These are phyloP conservation scores for Pichia scutulata DNA, from an alignment of 805 yeast genomes.

Conservation along the genomic window DNA sequence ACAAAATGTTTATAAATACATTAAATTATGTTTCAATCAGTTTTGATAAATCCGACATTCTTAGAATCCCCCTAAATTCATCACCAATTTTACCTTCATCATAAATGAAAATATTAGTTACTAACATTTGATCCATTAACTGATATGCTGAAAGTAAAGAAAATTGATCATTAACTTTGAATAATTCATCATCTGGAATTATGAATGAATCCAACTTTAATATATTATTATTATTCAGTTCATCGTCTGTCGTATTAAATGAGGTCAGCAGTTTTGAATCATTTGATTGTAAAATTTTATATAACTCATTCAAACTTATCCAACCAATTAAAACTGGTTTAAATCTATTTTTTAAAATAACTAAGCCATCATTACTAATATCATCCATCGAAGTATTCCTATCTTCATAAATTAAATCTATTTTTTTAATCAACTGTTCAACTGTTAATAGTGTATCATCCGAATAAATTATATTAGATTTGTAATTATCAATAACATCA, in stretches of 20 bases:
- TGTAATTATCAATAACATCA: neutral
- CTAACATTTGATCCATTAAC: conserved; percentile 33
- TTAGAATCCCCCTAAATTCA: conserved; percentile 5
- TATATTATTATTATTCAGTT: neutral
- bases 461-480: neutral
- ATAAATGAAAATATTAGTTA: conserved; percentile 26
- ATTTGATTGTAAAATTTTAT: neutral
- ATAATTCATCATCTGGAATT: conserved; percentile 12
- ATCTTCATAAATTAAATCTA: conserved; percentile 1
- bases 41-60: conserved; percentile 9
- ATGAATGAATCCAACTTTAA: conserved; percentile 2
- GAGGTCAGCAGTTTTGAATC: neutral
- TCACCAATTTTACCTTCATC: conserved; percentile 15
- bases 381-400: neutral
- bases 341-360: neutral
- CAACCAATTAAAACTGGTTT: conserved; percentile 4
- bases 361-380: conserved; percentile 7
- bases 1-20: neutral
- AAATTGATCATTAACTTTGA: conserved; percentile 25
- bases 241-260: neutral
- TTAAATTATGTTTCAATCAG: conserved; percentile 1
- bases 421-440: neutral
- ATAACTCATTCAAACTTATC: conserved; percentile 6
- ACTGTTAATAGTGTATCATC: conserved; percentile 3
- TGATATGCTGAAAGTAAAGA: conserved; percentile 30